These are phyloP conservation scores for Yueomyces sp. DNA, from an alignment of 1,139 yeast genomes.

Conservation along the genomic window DNA sequence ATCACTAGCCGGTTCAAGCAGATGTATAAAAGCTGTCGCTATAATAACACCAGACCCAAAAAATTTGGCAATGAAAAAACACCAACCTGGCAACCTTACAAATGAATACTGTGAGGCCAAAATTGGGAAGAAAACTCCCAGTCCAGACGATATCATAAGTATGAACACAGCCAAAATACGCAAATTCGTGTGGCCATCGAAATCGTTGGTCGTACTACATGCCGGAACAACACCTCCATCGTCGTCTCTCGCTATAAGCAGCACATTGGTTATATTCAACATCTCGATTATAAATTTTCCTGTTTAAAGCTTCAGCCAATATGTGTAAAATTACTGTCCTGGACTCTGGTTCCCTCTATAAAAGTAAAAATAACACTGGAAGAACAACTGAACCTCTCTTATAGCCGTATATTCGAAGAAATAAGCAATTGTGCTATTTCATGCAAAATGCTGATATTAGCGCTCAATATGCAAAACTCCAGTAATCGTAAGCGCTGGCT, in stretches of 20 bases:
- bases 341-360: no score
- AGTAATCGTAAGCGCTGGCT: no score
- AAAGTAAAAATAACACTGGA: no score
- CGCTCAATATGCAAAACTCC: no score
- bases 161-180: slow-evolving; percentile 54
- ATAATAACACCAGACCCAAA: slow-evolving; percentile 90
- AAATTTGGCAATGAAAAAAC: slow-evolving; percentile 58
- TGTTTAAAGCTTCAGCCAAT: no score
- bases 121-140: slow-evolving; percentile 52
- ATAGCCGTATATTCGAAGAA: no score
- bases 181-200: slow-evolving; percentile 33
- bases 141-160: slow-evolving; percentile 39
- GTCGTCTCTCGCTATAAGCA: not conserved
- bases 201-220: slow-evolving; percentile 6
- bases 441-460: no score
- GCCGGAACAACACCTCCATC: not conserved
- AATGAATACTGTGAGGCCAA: slow-evolving; percentile 42
- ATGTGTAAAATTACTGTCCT: no score
- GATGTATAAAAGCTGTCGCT: slow-evolving; percentile 80
- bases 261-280: not conserved
- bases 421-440: no score
- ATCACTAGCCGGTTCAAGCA: slow-evolving; percentile 66
- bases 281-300: no score
- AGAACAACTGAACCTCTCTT: no score
- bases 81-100: slow-evolving; percentile 42